Base-by-base conservation (phyloP, 192 early-diverging fungal genomes). In the Neocallimastix lanati region DNA sequence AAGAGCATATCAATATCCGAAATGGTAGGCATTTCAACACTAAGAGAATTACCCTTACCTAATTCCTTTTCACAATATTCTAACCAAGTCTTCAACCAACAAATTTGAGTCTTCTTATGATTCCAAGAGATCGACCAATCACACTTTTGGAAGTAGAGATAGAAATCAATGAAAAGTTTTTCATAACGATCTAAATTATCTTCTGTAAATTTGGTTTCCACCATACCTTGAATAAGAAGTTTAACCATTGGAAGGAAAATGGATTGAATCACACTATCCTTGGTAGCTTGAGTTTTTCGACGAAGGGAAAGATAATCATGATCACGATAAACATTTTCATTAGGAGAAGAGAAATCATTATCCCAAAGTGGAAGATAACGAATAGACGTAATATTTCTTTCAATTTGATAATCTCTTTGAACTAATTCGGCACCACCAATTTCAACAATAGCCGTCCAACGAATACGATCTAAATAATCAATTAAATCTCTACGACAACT, bases 381-480 rank as follows among this genome's bases (percentile, higher is more conserved):
- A 79, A 86, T 86, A 16, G 85, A 79, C 28, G 82, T 82, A 36
- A 86, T 85, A 81, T 86, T 84, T 76, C 78, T 81, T 80, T 86
- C 85, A 33, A 86, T 84, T 40, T 88, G 85, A 40, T 86, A 86
- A 78, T 86, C 85, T 77, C 85, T 84, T 37, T 86, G 85, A 21
- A 83, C 83, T 16, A 85, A 50, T 78, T 86, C 85, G 6, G 85
- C 81, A 18, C 78, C 78, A 14, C 84, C 85, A 67, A 86, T 80
- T 78, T 86, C 85, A 4, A 84, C 86, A 28, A 87, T 76, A 7
- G 85, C 80, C 2, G 83, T 87, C 85, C 85, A 86, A 35, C 85
- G 85, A 37, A 86, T 80, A 29, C 83, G 29, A 15, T 81, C 29
- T 2, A 86, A 50, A 28, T 80, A 80, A 33, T 86, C 83, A 81